Evolutionary conservation across 2,329 filamentous ascomycete species (phyloP).

Genomic region (Chrysoporthe cubensis): DNA sequence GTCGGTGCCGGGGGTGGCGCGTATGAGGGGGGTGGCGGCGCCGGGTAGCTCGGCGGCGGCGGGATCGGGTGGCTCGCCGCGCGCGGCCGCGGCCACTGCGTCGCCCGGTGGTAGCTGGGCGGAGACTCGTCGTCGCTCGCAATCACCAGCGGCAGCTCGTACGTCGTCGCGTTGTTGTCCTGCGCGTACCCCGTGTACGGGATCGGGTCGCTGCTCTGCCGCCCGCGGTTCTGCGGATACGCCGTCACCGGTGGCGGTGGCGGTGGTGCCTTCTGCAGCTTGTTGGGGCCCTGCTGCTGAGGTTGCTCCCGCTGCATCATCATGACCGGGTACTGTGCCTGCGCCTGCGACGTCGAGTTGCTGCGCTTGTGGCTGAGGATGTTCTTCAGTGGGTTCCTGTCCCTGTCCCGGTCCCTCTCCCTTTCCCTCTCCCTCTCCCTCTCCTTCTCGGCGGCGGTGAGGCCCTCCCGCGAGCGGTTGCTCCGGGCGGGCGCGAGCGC

Average conservation of each 20-base stretch:
- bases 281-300: slow-evolving; percentile 15
- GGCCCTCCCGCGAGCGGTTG: slow-evolving; percentile 33
- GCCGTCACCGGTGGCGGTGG: slow-evolving; percentile 7
- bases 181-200: slow-evolving; percentile 18
- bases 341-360: slow-evolving; percentile 20
- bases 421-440: background rate
- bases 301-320: slow-evolving; percentile 11
- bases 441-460: slow-evolving; percentile 34
- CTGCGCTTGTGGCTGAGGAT: slow-evolving; percentile 27
- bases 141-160: slow-evolving; percentile 34
- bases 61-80: slow-evolving; percentile 21
- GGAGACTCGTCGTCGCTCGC: slow-evolving; percentile 35
- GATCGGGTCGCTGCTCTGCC: slow-evolving; percentile 27
- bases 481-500: slow-evolving; percentile 24
- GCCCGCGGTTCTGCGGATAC: slow-evolving; percentile 21
- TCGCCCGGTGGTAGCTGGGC: slow-evolving; percentile 17
- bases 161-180: slow-evolving; percentile 17
- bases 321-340: slow-evolving; percentile 17
- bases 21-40: slow-evolving; percentile 28
- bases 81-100: slow-evolving; percentile 23
- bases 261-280: slow-evolving; percentile 11
- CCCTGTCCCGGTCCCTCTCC: background rate
- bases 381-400: slow-evolving; percentile 24
- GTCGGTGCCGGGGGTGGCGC: slow-evolving; percentile 30
- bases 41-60: slow-evolving; percentile 12